Evolutionary conservation across 2,329 filamentous ascomycete species (phyloP).

Genomic region (Hymenoscyphus fraxineus): DNA sequence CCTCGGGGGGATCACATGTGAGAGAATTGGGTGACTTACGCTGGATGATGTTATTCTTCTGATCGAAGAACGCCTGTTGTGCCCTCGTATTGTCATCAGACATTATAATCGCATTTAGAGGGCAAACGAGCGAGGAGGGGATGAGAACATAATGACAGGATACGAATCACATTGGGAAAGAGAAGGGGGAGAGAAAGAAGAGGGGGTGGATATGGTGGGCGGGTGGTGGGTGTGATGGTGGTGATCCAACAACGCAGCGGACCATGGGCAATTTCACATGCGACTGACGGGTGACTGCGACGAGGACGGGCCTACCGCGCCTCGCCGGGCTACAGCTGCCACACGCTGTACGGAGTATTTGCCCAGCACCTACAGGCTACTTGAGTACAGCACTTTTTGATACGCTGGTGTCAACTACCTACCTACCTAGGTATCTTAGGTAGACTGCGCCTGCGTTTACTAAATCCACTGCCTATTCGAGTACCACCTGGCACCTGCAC

Average conservation of each 20-base stretch:
- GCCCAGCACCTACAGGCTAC: too few relatives aligned
- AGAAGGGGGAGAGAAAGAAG: slow-evolving; percentile 8
- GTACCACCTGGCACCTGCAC: too few relatives aligned
- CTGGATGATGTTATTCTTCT: slow-evolving; percentile 31
- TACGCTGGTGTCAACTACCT: too few relatives aligned
- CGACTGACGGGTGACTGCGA: not conserved
- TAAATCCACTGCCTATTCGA: too few relatives aligned
- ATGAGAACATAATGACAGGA: slow-evolving; percentile 20
- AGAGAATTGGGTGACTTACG: slow-evolving; percentile 20
- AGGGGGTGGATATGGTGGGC: slow-evolving; percentile 7
- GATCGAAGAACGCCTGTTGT: slow-evolving; percentile 22
- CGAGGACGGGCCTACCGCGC: not conserved
- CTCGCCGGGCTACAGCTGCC: too few relatives aligned
- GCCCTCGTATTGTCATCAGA: slow-evolving; percentile 30
- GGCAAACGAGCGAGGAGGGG: slow-evolving; percentile 2
- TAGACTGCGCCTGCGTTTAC: too few relatives aligned
- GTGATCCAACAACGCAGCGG: too few relatives aligned
- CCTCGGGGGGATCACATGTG: slow-evolving; percentile 31
- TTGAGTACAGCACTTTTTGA: too few relatives aligned
- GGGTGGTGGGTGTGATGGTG: not conserved
- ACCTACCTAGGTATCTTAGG: too few relatives aligned
- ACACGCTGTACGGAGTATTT: too few relatives aligned
- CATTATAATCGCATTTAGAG: slow-evolving; percentile 31
- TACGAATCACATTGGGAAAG: not conserved
- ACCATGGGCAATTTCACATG: slow-evolving; percentile 4